Evolutionary conservation across 306 rosid species (phyloP), one percentile per base, ranked within the genome.

Genomic region (Gleditsia sinensis): DNA sequence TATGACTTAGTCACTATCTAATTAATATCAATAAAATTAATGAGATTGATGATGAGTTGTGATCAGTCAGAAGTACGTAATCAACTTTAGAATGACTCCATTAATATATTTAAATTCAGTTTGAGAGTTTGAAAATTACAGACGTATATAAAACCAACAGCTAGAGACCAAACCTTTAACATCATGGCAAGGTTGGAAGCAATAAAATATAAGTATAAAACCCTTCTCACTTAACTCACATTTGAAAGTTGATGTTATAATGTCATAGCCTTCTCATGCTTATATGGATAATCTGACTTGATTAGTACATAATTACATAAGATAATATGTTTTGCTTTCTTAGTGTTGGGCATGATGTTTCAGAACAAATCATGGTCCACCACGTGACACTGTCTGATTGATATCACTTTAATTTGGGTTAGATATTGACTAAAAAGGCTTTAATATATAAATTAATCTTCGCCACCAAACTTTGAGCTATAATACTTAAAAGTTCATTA

Each of bases 341-440:
- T 34, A 11, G 25, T 77, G 46, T 46, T 7, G 21, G 51, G 24
- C 37, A 54, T 57, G 53, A 73, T 77, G 78, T 85, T 70, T 12
- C 43, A 54, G 30, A 75, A 71, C 81, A 77, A 71, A 77, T 63
- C 69, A 67, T 73, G 84, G 75, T 81, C 83, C 73, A 67, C 82
- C 84, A 78, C 77, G 64, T 78, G 83, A 80, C 61, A 34, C 76
- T 37, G 60, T 69, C 17, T 64, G 75, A 37, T 81, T 71, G 67
- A 78, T 27, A 68, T 37, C 39, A 65, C n/a, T 17, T 27, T 54
- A 33, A 50, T n/a, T n/a, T 45, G 23, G n/a, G 62, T 55, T 68
- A 39, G 24, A 42, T 58, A 36, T 56, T 67, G 61, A 75, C 75
- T 28, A 32, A 33, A 9, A 30, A 17, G 19, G 23, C 25, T n/a